phyloP scores from a whole-genome alignment of 2,329 filamentous ascomycete species.

The Trichoderma semiorbis region DNA sequence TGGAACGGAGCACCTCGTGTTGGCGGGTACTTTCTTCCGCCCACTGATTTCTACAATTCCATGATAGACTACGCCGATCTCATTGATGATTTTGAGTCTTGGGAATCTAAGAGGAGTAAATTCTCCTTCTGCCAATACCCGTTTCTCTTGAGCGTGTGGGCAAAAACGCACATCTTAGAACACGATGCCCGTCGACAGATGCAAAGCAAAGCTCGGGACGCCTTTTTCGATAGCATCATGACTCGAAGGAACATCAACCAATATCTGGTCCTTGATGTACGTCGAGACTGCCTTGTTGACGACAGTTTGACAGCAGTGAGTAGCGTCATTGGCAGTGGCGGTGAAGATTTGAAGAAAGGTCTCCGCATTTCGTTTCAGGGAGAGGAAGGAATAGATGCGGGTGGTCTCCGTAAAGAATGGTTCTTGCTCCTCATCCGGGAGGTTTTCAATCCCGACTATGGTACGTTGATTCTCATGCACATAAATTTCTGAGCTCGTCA shows the following conservation, averaged over 20 bases:
- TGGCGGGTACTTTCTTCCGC: slow-evolving; percentile 66
- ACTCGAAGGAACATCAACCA: slow-evolving; percentile 70
- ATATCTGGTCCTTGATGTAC: slow-evolving; percentile 72
- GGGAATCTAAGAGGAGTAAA: slow-evolving; percentile 70
- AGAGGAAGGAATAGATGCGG: slow-evolving; percentile 88
- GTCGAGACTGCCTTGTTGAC: slow-evolving; percentile 81
- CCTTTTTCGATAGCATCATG: slow-evolving; percentile 87
- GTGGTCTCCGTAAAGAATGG: slow-evolving; percentile 90
- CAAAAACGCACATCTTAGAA: slow-evolving; percentile 87
- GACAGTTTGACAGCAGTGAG: slow-evolving; percentile 83
- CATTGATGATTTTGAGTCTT: slow-evolving; percentile 79
- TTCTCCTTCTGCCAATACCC: slow-evolving; percentile 93
- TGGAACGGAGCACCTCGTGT: slow-evolving; percentile 27
- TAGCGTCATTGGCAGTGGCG: slow-evolving; percentile 74
- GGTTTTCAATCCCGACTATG: slow-evolving; percentile 86
- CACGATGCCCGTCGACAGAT: slow-evolving; percentile 86
- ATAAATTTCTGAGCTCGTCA: neutral
- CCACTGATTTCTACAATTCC: slow-evolving; percentile 83
- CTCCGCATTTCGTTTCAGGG: slow-evolving; percentile 80
- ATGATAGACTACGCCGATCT: slow-evolving; percentile 84
- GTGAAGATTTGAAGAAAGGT: slow-evolving; percentile 87
- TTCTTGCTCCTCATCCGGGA: slow-evolving; percentile 84
- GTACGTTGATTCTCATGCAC: slow-evolving; percentile 49
- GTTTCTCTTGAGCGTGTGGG: slow-evolving; percentile 86
- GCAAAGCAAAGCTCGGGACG: slow-evolving; percentile 81